Conservation (phyloP, 2,329 filamentous ascomycete genomes). For the Rugonectria rugulosa region DNA sequence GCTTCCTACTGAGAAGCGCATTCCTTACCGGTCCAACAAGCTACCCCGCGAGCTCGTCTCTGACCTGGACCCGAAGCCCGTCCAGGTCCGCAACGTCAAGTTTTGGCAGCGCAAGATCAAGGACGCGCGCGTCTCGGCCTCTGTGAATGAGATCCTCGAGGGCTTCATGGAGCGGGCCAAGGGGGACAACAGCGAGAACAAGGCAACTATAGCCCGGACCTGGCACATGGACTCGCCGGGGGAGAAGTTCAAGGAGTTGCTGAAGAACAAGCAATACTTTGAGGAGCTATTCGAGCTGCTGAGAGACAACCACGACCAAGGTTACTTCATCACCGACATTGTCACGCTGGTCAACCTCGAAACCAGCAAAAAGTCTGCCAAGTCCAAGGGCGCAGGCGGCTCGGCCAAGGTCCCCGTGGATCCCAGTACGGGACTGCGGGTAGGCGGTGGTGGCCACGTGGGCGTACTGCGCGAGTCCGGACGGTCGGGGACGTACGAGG, state of each 20-base stretch:
- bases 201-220: slow-evolving; percentile 11
- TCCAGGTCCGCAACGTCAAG: slow-evolving; percentile 19
- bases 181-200: slow-evolving; percentile 20
- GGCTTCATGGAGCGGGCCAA: slow-evolving; percentile 36
- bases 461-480: slow-evolving; percentile 9
- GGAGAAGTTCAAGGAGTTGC: slow-evolving; percentile 16
- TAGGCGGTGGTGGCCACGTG: slow-evolving; percentile 3
- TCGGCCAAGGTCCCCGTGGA: slow-evolving; percentile 10
- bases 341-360: slow-evolving; percentile 20
- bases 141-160: slow-evolving; percentile 38
- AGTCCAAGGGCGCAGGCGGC: slow-evolving; percentile 1
- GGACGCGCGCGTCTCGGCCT: slow-evolving; percentile 14
- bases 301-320: slow-evolving; percentile 15
- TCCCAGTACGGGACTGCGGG: slow-evolving; percentile 4
- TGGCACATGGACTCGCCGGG: slow-evolving; percentile 22
- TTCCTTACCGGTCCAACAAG: slow-evolving; percentile 18
- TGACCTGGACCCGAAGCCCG: slow-evolving; percentile 16
- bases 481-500: slow-evolving; percentile 13
- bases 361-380: not conserved
- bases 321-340: slow-evolving; percentile 20
- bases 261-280: slow-evolving; percentile 24
- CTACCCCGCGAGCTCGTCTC: slow-evolving; percentile 14
- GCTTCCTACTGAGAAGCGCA: slow-evolving; percentile 16
- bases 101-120: slow-evolving; percentile 22
- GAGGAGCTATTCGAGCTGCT: slow-evolving; percentile 18